Evolutionary conservation across 2,329 filamentous ascomycete genomes (phyloP), one percentile per base, ranked within the genome.

Genomic region (Colletotrichum cuscutae): DNA sequence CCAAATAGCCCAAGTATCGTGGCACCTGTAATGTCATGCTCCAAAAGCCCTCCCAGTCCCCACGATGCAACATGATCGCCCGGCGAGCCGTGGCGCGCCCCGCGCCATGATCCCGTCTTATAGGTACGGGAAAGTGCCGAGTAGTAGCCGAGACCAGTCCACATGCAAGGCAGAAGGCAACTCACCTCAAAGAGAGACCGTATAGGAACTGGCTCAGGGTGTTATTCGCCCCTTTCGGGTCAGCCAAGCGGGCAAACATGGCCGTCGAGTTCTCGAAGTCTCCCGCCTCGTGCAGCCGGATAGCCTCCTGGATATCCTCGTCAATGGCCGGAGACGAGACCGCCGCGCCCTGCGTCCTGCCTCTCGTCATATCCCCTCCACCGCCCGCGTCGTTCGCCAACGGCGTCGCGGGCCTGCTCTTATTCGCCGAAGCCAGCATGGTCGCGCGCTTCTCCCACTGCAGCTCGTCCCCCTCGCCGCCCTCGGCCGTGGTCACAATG

Each of bases 151-250:
- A 64, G 65, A 54, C 69, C 58, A 35, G 52, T 69, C 69, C 52
- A 30, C 19, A 22, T 42, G 42, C 19, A n/a, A 32, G 19, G 19
- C 37, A 28, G 30, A 71, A 71, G 37, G 32, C 64, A 87, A n/a
- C 90, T 84, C 82, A 95, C 93, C 95, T 90, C 76, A 98, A 84
- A 65, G 96, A 95, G 71, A 99, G 92, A 4, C 97, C 97, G 81
- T 98, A 99, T 65, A 99, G 89, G 46, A 99, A 97, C 84, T 99
- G 96, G 78, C 95, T 97, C 75, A 99, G 88, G 53, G 97, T 94
- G 83, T 98, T 98, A 81, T 98, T 98, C 62, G 92, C 90, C 28
- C 94, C 95, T 66, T 91, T 87, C 0, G 94, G 94, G 80, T 98
- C 92, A 65, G 97, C 97, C 76, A 99, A 86, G 73, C 88, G 87